Base-by-base conservation (phyloP, 2,329 filamentous ascomycete species). In the Ambrosiella beaveri region DNA sequence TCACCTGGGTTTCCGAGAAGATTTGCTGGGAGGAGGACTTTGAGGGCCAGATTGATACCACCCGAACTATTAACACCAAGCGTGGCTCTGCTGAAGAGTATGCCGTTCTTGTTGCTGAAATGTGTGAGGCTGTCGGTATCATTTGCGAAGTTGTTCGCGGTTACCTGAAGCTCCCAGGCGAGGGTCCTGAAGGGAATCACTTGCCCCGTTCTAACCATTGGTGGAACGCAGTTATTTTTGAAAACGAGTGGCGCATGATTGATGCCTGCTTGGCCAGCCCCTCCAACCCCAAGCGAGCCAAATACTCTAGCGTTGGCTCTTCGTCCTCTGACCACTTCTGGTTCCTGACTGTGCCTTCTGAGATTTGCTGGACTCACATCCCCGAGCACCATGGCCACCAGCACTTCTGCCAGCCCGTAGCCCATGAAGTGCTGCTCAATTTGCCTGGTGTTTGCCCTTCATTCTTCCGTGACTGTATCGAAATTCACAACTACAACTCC, bases 1-100 rank as follows among this genome's bases (percentile, higher is more conserved):
- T 97, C 66, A 96, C 87, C 1, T 98, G 91, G 91, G 88, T 95
- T 4, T 81, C 88, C n/a, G 93, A 98, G 68, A 89, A 91, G 64
- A 84, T 98, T 59, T 80, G 80, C 38, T 98, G 93, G 93, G 93
- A 98, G 67, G 91, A 96, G 65, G 89, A 95, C 63, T 89, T 88
- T 62, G 88, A 95, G 64, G 86, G 84, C n/a, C 77, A 85, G 7
- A 71, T 93, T 56, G 89, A 98, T 67, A 85, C 89, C 1, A 79
- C 86, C 57, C 81, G 87, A 52, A 87, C 95, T 3, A 83, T 98
- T 38, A 84, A 93, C 63, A 84, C 82, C 15, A 90, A 86, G 68
- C 79, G 90, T 62, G 93, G 82, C 4, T 95, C 85, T 63, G 84
- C 88, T 17, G 82, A 95, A 65, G 94, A 98, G 69, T 91, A 96